Base-by-base conservation (phyloP, 768 basidiomycete genomes). In the Russula griseocarnosa region DNA sequence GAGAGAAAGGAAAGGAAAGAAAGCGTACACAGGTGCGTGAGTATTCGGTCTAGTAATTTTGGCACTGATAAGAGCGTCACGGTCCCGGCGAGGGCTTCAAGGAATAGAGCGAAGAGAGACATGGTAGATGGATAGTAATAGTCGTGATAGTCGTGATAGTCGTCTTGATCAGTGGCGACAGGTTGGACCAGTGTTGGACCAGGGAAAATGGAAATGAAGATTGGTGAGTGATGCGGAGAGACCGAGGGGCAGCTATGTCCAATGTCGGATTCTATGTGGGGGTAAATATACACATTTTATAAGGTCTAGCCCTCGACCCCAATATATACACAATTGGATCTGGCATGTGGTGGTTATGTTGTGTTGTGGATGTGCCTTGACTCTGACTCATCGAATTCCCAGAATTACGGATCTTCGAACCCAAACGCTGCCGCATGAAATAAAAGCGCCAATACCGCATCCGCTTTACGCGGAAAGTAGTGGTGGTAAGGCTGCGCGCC, bases 41-140 rank as follows among this genome's bases (percentile, higher is more conserved):
- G 64, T 38, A 65, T 49, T 22, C 59, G 60, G 3, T 65, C 64
- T 16, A 61, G 30, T 10, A 65, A 49, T 0, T 51, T 49, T 40
- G 63, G 54, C 16, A 55, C 63, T 1, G 63, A 65, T 5, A 65
- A 56, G 32, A 65, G 8, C 32, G 30, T 42, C 30, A 54, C n/a
- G 2, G 47, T 38, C 18, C 49, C 47, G 18, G 59, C 47, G 38
- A 65, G 34, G 47, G 26, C 38, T 1, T 50, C 38, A 9, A 50
- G 30, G n/a, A 61, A 1, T 9, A 60, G 7, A 16, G 59, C 20
- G 47, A 22, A 28, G 58, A 60, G 28, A 0, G 51, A 5, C 62
- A 55, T 63, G 28, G 38, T 47, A 10, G 44, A 59, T 47, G 52
- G 30, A 9, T 46, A 6, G 16, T 38, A 0, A 10, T 36, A 6